Evolutionary conservation across 1,284 basidiomycete genomes (phyloP).

Genomic region (Phaffia rhodozyma): DNA sequence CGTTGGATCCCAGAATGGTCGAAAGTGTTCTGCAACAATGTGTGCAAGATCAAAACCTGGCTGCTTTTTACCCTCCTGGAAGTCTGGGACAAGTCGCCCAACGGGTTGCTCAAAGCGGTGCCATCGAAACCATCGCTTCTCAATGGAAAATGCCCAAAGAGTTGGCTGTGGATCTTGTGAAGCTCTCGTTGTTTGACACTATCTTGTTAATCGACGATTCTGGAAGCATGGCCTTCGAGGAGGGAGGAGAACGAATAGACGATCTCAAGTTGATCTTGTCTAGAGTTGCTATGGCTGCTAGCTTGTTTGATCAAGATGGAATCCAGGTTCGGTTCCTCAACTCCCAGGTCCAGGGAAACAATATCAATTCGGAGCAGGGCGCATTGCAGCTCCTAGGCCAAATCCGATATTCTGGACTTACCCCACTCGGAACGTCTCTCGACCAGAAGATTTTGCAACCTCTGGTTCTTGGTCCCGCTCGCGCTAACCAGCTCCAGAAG

Average conservation of each 20-base stretch:
- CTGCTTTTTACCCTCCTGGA: conserved; percentile 39
- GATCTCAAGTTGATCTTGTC: conserved; percentile 32
- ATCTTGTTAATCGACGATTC: conserved; percentile 37
- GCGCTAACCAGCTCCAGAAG: conserved; percentile 34
- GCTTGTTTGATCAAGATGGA: conserved; percentile 39
- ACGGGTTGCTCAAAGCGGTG: conserved; percentile 34
- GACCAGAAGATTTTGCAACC: conserved; percentile 39
- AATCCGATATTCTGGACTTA: conserved; percentile 36
- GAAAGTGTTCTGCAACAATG: conserved; percentile 14
- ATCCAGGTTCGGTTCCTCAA: conserved; percentile 41
- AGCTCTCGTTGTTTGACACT: conserved; percentile 36
- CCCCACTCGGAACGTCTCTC: conserved; percentile 34
- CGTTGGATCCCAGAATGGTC: conserved; percentile 12
- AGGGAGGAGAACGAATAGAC: conserved; percentile 29
- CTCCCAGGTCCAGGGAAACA: conserved; percentile 36
- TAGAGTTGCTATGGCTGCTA: conserved; percentile 34
- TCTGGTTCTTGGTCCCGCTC: conserved; percentile 36
- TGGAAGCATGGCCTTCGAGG: conserved; percentile 31
- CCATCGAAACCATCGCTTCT: conserved; percentile 32
- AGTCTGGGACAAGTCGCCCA: conserved; percentile 37
- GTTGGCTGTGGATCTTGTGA: conserved; percentile 34
- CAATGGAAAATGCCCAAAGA: conserved; percentile 36
- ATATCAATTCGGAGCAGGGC: conserved; percentile 35
- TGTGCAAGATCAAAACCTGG: conserved; percentile 33
- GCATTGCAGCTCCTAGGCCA: conserved; percentile 35